Evolutionary conservation across 2,329 filamentous ascomycete genomes (phyloP), one percentile per base, ranked within the genome.

Genomic region (Xylaria polymorpha): DNA sequence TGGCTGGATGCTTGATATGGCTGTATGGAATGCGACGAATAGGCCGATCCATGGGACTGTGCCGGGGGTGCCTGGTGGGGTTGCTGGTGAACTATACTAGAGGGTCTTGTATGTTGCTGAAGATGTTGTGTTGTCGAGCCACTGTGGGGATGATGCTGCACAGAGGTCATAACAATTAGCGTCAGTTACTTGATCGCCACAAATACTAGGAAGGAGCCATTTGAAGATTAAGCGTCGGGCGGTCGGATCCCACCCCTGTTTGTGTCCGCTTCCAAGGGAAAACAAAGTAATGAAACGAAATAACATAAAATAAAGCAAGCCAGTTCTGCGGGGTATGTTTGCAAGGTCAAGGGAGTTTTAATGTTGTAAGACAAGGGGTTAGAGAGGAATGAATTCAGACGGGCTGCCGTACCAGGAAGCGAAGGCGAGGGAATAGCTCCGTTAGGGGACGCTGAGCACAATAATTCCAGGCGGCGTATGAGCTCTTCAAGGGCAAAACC

Each of bases 81-180:
- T 75, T 92, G 91, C 80, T 92, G 91, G 76, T 93, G 89, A 77
- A 92, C 90, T 77, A 91, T 87, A 83, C 90, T 91, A 77, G 89
- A 87, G 72, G 91, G 89, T 79, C 92, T 88, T 76, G 90, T 87
- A 80, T 92, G 70, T 43, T 70, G 70, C 44, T 71, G 91, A 74
- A 91, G 87, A 79, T 92, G 85, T 78, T 88, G 87, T 74, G 86
- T 84, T 77, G 89, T 88, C 82, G 90, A 89, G 87, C 90, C 91
- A 85, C 92, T 89, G 80, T 88, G 83, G 81, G 92, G 87, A 85
- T 92, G 91, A 87, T 92, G 91, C 90, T 93, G 88, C 86, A 88
- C 87, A 85, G 83, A 86, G 83, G 85, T 84, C 81, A 86, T 81
- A 83, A 84, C 83, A 83, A 87, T 88, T 86, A 88, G 86, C 87